Conservation (phyloP, 768 basidiomycete species). For the Paxillus ammoniavirescens region DNA sequence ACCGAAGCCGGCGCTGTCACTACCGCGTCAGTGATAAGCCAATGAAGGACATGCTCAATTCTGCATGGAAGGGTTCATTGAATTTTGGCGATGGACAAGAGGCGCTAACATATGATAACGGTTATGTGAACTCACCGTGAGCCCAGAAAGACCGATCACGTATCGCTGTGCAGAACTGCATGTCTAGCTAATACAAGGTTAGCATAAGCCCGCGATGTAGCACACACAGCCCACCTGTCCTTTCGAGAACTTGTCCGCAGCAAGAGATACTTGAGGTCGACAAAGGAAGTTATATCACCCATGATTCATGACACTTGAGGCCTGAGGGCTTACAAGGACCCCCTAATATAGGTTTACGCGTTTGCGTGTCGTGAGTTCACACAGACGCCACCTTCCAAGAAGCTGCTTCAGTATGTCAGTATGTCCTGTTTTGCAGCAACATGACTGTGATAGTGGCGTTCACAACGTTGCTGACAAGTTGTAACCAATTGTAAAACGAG, state of each 20-base stretch:
- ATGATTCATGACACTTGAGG: too few relatives aligned
- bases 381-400: neutral
- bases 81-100: neutral
- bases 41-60: too few relatives aligned
- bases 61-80: too few relatives aligned
- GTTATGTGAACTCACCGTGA: neutral
- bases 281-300: too few relatives aligned
- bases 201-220: too few relatives aligned
- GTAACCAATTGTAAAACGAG: neutral
- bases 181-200: neutral
- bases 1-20: conserved; percentile 6
- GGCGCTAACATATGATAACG: too few relatives aligned
- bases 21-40: too few relatives aligned
- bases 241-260: neutral
- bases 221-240: neutral
- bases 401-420: neutral
- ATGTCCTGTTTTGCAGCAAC: neutral
- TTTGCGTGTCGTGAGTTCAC: neutral
- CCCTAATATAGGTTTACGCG: neutral
- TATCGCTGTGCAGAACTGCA: neutral
- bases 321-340: neutral
- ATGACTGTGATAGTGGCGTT: neutral
- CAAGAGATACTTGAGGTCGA: neutral
- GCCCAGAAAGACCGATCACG: neutral
- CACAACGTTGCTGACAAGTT: neutral